Evolutionary conservation across 352 stramenopile species (phyloP).

Genomic region (Phytophthora vignae): DNA sequence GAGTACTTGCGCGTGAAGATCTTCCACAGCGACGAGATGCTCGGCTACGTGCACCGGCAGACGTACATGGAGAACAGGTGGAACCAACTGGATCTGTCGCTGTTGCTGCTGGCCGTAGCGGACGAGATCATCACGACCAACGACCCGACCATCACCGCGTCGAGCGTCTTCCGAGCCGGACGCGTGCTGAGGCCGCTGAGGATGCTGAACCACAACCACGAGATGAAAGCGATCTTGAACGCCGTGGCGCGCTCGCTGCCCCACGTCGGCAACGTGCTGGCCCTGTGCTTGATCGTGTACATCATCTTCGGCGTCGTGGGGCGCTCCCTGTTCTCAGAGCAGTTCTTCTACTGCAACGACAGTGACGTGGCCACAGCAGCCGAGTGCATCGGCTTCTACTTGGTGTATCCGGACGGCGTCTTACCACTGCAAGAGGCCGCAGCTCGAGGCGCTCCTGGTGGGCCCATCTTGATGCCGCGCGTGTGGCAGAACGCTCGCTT

Average conservation of each 20-base stretch:
- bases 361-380: constrained; percentile 33
- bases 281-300: constrained; percentile 77
- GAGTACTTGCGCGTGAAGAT: constrained; percentile 66
- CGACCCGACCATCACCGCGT: constrained; percentile 49
- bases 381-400: constrained; percentile 71
- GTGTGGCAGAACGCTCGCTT: constrained; percentile 80
- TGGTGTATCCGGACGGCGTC: constrained; percentile 53
- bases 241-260: constrained; percentile 75
- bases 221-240: constrained; percentile 82
- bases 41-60: constrained; percentile 70
- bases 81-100: constrained; percentile 76
- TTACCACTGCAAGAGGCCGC: constrained; percentile 59
- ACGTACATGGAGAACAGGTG: constrained; percentile 82
- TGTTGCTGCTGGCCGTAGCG: constrained; percentile 62
- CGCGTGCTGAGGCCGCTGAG: constrained; percentile 72
- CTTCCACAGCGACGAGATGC: constrained; percentile 68
- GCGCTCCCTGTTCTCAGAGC: constrained; percentile 68
- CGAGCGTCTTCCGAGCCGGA: constrained; percentile 72
- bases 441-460: constrained; percentile 42
- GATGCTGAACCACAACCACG: constrained; percentile 79
- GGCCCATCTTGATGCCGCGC: constrained; percentile 56
- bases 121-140: constrained; percentile 66
- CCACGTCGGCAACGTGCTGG: constrained; percentile 79
- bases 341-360: constrained; percentile 80
- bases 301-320: constrained; percentile 81